Base-by-base conservation (phyloP, 306 rosid species). In the Citrullus amarus region DNA sequence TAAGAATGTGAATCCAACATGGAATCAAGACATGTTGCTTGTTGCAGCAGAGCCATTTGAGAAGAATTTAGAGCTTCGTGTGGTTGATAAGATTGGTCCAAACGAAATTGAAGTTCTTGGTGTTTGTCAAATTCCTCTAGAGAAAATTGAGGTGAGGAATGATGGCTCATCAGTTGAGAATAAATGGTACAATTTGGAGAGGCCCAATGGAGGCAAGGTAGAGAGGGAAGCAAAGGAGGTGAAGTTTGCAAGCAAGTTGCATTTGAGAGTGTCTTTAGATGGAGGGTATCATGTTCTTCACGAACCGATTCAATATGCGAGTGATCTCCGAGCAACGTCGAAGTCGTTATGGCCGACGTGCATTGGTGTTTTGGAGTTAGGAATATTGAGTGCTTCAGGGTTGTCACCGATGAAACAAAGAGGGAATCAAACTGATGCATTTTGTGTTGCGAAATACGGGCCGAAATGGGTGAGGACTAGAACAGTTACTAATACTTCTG, bases 261-360 rank as follows among this genome's bases (percentile, higher is more conserved):
- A 83, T 39, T 83, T 83, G 80, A 80, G 91, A 50, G 56, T 88
- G 54, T 88, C 85, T 44, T 80, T 85, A 44, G 91, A 88, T 78
- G 89, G 91, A 56, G 91, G 89, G 18, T 88, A 88, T 69, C 91
- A 88, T 78, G 89, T 88, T 69, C 82, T 88, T 76, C 89, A 88
- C 55, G 91, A 88, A 84, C 80, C 83, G 9, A 82, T 86, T 17
- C 83, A 83, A 15, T 85, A 88, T 15, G 62, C 83, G 0, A 88
- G 91, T 10, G 91, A 88, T 85, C 83, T 88, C 4, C 79, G 86
- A 72, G 84, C 89, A 8, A 28, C 87, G 9, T 80, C 83, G 0
- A 85, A 71, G 68, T 20, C 10, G 9, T 32, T 87, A 61, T 53
- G 85, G 71, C 82, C 59, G 71, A 79, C 80, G 2, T 72, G 86